A percentile compares a stretch with the other conserved stretches of the same genome.
Conservation (phyloP, 176 grass and related monocot species). For the Thalia dealbata region DNA sequence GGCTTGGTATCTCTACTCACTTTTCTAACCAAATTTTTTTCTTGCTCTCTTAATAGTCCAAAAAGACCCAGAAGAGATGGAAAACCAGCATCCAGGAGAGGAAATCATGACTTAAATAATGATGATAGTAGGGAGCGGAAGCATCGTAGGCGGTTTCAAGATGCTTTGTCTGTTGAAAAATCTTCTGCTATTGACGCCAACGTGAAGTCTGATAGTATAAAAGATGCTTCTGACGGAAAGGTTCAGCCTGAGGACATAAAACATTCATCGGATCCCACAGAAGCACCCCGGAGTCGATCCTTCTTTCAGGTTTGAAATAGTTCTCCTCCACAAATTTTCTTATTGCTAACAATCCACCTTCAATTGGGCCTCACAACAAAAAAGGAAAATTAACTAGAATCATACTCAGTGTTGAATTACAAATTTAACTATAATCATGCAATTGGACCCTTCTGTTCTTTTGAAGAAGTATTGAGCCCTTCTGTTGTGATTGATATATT, state of each 20-base stretch:
- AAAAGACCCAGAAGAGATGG: constrained; percentile 37
- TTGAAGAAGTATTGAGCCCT: not conserved
- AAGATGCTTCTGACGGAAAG: constrained; percentile 20
- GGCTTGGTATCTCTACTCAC: not conserved
- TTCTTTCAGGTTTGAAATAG: constrained; percentile 42
- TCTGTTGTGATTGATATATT: too few relatives aligned
- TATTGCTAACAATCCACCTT: not conserved
- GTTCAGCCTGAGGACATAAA: constrained; percentile 36
- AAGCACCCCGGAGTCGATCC: constrained; percentile 27
- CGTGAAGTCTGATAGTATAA: constrained; percentile 7
- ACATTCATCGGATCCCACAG: constrained; percentile 31
- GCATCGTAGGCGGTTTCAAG: constrained; percentile 13
- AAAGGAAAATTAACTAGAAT: not conserved
- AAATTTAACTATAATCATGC: not conserved
- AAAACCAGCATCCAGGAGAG: constrained; percentile 38
- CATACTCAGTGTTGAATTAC: not conserved
- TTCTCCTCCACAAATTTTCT: not conserved
- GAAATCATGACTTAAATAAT: constrained; percentile 22
- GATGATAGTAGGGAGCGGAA: constrained; percentile 12
- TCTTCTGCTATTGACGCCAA: constrained; percentile 18
- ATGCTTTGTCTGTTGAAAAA: constrained; percentile 12
- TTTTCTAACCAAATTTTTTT: constrained; percentile 13
- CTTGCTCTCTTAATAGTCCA: constrained; percentile 26
- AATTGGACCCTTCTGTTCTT: not conserved
- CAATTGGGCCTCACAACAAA: not conserved